Percentiles rank a stretch among this genome's conserved stretches.
Conservation (phyloP, 2,329 filamentous ascomycete genomes). For the Macroventuria anomochaeta region DNA sequence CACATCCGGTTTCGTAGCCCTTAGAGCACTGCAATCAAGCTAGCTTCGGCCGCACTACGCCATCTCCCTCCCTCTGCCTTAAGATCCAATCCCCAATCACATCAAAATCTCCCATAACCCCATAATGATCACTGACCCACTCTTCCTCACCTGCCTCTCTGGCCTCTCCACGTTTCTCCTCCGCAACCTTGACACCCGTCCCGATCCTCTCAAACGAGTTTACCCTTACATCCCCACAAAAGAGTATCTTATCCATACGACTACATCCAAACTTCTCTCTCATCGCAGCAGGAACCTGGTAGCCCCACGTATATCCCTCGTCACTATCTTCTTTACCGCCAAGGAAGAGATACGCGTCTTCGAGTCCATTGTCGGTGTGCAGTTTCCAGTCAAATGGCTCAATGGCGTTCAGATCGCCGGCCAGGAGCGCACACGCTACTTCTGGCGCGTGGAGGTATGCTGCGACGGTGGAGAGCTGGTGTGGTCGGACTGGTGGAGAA, state of each 20-base stretch:
- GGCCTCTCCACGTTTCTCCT: conserved; percentile 40
- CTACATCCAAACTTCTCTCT: conserved; percentile 55
- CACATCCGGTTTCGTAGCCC: no score
- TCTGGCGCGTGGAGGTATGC: conserved; percentile 50
- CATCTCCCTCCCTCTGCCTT: neutral
- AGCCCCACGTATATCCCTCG: conserved; percentile 64
- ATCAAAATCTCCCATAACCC: conserved; percentile 48
- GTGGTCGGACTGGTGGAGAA: conserved; percentile 57
- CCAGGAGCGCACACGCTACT: conserved; percentile 54
- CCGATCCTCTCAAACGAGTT: conserved; percentile 58
- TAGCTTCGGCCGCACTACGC: neutral
- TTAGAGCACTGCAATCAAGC: neutral
- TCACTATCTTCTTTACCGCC: conserved; percentile 60
- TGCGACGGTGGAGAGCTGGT: conserved; percentile 56
- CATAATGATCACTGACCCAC: conserved; percentile 61
- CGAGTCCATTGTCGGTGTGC: conserved; percentile 57
- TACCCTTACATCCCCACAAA: conserved; percentile 48
- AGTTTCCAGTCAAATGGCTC: conserved; percentile 60
- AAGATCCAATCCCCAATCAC: conserved; percentile 14
- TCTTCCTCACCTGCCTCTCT: conserved; percentile 48
- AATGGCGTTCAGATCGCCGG: conserved; percentile 66
- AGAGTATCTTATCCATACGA: conserved; percentile 63
- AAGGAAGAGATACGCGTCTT: conserved; percentile 60
- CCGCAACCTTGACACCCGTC: conserved; percentile 52
- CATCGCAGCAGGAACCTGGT: conserved; percentile 55